Evolutionary conservation across 2,329 filamentous ascomycete genomes (phyloP), one percentile per base, ranked within the genome.

Genomic region (Stachybotrys chlorohalonatus): DNA sequence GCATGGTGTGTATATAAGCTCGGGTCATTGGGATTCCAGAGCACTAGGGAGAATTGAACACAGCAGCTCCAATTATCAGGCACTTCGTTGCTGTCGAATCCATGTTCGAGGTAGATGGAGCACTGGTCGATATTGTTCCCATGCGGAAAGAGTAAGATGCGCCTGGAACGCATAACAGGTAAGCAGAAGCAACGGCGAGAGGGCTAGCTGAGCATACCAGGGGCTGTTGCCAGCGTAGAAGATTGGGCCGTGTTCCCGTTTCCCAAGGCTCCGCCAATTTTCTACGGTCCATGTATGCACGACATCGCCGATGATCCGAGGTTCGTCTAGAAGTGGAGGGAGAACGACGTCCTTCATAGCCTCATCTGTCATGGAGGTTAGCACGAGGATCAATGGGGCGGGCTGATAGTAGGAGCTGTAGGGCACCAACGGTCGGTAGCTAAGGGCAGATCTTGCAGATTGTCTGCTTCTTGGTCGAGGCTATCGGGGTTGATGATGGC

Each of bases 21-120:
- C n/a, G 94, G 93, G 64, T 96, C 90, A 66, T 93, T 90, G 49
- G 87, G 86, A 70, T 97, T 99, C 86, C 90, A 96, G 54, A 99
- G 77, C 5, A 97, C 93, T 51, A 99, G 78, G 56, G 89, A 86
- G 71, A 99, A 99, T 68, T 97, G 94, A 49, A 95, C 90, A 67
- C 94, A 99, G 63, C 90, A 93, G 70, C 92, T 94, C 90, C 93
- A 99, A 67, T 95, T 89, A 49, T 96, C 89, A 11, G 93, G 90
- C 11, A 93, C 81, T 57, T 84, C 82, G 59, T 73, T 75, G 17
- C 87, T 78, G 30, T 90, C 87, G 72, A 89, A 96, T 49, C 90
- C 94, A 70, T 97, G 94, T 70, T 99, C 94, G 24, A 99, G 83
- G 70, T 97, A 99, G 69, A 99, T 90, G 6, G 94, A 97, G 50